phyloP scores from a whole-genome alignment of 768 basidiomycete genomes.

The Clitopilus hobsonii region DNA sequence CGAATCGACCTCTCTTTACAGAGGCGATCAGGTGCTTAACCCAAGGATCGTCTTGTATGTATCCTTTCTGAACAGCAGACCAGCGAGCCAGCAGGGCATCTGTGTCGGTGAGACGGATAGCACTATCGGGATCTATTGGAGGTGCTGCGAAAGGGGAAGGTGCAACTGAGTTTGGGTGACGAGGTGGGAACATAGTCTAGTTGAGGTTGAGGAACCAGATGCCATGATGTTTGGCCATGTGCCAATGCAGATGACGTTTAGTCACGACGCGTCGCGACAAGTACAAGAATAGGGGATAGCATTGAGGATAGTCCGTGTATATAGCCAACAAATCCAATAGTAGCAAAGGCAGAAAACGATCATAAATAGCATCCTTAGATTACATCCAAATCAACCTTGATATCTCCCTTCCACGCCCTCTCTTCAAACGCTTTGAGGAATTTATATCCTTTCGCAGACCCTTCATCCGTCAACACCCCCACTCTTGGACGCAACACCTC shows the following conservation, averaged over 20 bases:
- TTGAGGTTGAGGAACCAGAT: no score
- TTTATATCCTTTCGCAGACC: slow-evolving; percentile 40
- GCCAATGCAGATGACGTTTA: background rate
- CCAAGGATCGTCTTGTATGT: slow-evolving; percentile 69
- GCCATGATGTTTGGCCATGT: background rate
- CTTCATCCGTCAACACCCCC: slow-evolving; percentile 37
- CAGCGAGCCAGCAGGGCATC: slow-evolving; percentile 82
- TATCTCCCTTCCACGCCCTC: slow-evolving; percentile 39
- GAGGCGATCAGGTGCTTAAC: slow-evolving; percentile 64
- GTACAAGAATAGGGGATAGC: background rate
- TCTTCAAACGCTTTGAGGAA: slow-evolving; percentile 47
- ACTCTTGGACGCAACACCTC: slow-evolving; percentile 41
- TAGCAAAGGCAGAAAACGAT: background rate
- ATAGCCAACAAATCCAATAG: background rate
- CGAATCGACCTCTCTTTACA: background rate
- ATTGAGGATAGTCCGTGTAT: background rate
- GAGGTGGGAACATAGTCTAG: slow-evolving; percentile 21
- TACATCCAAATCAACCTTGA: slow-evolving; percentile 31
- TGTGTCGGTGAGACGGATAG: slow-evolving; percentile 73
- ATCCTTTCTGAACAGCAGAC: slow-evolving; percentile 81
- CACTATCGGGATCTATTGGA: slow-evolving; percentile 44
- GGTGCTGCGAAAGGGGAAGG: background rate
- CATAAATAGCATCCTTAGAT: slow-evolving; percentile 9
- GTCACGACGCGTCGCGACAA: background rate
- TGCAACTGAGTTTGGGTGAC: background rate